Percentiles rank a stretch among this genome's conserved stretches.
Evolutionary conservation across 768 basidiomycete genomes (phyloP).

Genomic region (Boletus sensibilis): DNA sequence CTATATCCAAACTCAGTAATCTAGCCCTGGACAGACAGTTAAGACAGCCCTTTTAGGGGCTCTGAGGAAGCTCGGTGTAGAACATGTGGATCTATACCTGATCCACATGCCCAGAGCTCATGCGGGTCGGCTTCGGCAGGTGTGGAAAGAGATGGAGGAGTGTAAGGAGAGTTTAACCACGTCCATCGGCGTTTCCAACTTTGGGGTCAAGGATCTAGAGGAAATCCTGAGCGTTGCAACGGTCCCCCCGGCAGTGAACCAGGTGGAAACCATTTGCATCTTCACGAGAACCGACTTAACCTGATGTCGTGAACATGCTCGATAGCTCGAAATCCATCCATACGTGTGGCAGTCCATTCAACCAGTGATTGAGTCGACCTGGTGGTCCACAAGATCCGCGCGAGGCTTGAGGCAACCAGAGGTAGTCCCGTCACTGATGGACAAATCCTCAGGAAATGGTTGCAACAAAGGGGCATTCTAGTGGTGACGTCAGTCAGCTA

Average conservation of each 20-base stretch:
- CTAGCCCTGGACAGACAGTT: background rate
- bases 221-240: conserved; percentile 1
- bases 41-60: background rate
- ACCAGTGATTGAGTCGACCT: background rate
- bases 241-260: background rate
- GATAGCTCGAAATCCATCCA: conserved; percentile 2
- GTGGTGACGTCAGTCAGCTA: background rate
- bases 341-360: conserved; percentile 5
- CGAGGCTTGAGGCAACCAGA: conserved; percentile 1
- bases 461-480: conserved; percentile 1
- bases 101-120: background rate
- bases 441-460: conserved; percentile 3
- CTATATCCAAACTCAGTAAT: background rate
- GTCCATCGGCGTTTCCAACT: conserved; percentile 5
- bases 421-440: background rate
- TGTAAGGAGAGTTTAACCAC: conserved; percentile 3
- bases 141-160: background rate
- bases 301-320: background rate
- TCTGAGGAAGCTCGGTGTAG: background rate
- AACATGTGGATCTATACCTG: background rate
- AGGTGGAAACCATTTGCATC: background rate
- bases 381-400: background rate
- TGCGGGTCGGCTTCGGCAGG: background rate
- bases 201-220: background rate
- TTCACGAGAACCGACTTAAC: background rate